Conservation (phyloP, 495 filamentous ascomycete genomes). For the Alectoria sarmentosa region DNA sequence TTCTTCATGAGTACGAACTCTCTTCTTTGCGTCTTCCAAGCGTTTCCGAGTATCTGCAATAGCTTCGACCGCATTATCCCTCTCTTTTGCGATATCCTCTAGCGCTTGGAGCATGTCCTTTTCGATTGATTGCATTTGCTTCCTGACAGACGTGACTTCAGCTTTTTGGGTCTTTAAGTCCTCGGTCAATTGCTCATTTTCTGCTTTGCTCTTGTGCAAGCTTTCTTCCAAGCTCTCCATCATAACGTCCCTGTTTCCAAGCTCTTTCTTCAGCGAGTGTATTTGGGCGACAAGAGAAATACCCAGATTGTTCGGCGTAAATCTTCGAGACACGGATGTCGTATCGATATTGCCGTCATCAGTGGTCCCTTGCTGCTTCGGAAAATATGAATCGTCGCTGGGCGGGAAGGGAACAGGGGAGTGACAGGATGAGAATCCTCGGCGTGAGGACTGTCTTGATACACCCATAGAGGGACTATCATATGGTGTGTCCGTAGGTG, state of each 20-base stretch:
- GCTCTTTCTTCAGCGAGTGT: conserved; percentile 72
- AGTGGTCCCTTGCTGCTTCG: conserved; percentile 10
- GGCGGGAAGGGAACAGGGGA: conserved; percentile 57
- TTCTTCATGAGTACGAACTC: conserved; percentile 72
- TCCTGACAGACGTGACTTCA: conserved; percentile 73
- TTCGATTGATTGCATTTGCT: conserved; percentile 79
- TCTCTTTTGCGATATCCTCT: conserved; percentile 72
- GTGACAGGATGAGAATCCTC: conserved; percentile 46
- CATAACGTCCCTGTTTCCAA: conserved; percentile 76
- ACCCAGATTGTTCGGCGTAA: conserved; percentile 83
- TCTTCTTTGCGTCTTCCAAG: conserved; percentile 72
- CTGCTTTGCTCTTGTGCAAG: conserved; percentile 60
- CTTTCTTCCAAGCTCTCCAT: conserved; percentile 77
- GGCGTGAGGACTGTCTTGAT: conserved; percentile 46
- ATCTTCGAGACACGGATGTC: conserved; percentile 74
- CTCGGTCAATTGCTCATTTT: conserved; percentile 61
- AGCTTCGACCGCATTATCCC: conserved; percentile 75
- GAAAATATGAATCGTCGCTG: conserved; percentile 38
- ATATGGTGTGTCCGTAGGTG: conserved; percentile 60
- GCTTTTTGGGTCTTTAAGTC: conserved; percentile 55
- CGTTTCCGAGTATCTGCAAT: conserved; percentile 67
- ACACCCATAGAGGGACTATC: conserved; percentile 49
- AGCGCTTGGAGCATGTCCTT: conserved; percentile 79
- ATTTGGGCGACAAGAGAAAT: conserved; percentile 95
- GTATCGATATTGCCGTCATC: conserved; percentile 59